Evolutionary conservation across 2,329 filamentous ascomycete species (phyloP).

Genomic region (Penicillium sp.): DNA sequence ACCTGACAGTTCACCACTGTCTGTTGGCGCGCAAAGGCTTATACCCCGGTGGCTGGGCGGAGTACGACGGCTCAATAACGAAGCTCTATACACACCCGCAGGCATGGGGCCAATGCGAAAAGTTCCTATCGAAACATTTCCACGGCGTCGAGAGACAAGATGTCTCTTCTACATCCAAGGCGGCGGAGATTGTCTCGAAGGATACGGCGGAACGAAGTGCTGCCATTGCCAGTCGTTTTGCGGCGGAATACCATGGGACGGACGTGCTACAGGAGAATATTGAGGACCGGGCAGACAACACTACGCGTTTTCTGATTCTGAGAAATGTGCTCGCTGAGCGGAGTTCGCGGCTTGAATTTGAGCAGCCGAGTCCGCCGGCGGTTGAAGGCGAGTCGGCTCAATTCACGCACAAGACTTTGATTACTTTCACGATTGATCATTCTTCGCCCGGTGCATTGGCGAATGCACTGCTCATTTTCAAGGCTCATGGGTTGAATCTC

Average conservation of each 20-base stretch:
- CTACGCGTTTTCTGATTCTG: constrained; percentile 48
- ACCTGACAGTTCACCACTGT: constrained; percentile 84
- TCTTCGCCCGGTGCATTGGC: constrained; percentile 75
- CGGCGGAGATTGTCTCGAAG: constrained; percentile 68
- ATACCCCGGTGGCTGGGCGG: constrained; percentile 19
- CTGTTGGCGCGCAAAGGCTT: constrained; percentile 56
- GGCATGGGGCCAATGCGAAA: constrained; percentile 85
- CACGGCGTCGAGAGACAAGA: constrained; percentile 75
- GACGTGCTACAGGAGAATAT: constrained; percentile 58
- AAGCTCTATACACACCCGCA: constrained; percentile 91
- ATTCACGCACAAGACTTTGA: constrained; percentile 60
- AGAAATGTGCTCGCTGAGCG: constrained; percentile 33
- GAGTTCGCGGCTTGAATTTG: constrained; percentile 19
- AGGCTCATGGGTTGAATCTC: constrained; percentile 67
- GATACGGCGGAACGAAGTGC: constrained; percentile 60
- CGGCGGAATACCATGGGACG: constrained; percentile 65
- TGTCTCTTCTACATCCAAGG: constrained; percentile 78
- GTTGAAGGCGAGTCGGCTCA: not conserved
- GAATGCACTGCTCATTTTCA: constrained; percentile 75
- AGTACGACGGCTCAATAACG: constrained; percentile 57
- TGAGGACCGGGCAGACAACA: constrained; percentile 47
- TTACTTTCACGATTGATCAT: constrained; percentile 81
- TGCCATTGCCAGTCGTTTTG: constrained; percentile 73
- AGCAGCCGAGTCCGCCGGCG: constrained; percentile 14
- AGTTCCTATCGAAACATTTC: constrained; percentile 67